Evolutionary conservation across 2,329 filamentous ascomycete genomes (phyloP), one percentile per base, ranked within the genome.

Genomic region (Botrytis medusae): DNA sequence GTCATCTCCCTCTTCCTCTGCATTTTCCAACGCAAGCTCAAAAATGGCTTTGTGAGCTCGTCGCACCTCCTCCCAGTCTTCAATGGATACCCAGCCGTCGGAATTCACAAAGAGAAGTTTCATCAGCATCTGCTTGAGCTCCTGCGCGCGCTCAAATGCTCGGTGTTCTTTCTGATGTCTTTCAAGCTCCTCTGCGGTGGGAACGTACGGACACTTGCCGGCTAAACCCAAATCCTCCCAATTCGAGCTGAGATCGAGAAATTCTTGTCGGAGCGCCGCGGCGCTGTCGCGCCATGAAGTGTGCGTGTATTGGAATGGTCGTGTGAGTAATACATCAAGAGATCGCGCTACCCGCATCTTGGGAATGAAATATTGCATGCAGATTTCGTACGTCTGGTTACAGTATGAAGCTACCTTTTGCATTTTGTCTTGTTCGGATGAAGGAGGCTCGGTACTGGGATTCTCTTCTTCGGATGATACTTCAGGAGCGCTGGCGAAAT

Each of bases 281-380:
- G 80, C 80, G 12, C 83, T 80, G 76, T 84, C 81, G 73, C 81
- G 82, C 82, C 82, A 85, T 10, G 82, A 83, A 71, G 80, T 80
- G 73, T 82, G 79, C 75, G 80, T 82, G 77, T 84, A 85, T 44
- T 77, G 79, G 74, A 84, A 83, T 46, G 81, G 82, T 46, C 81
- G 78, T 69, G 84, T 79, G 9, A 83, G 77, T 44, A 77, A 77
- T 62, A 83, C 78, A 48, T 84, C 78, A 73, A 83, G 80, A 48
- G 78, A 80, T 74, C 81, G 80, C 32, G 81, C 76, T 7, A 64
- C 68, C 29, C 77, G 74, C 34, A 84, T 76, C 62, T 78, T 82
- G 29, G 80, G 81, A 25, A 76, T 75, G 3, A 79, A 84, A 84
- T 81, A 79, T 9, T 61, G 1, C 59, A 61, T 61, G 4, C 22